Base-by-base conservation (phyloP, 352 stramenopile genomes). In the Plasmopara halstedii region DNA sequence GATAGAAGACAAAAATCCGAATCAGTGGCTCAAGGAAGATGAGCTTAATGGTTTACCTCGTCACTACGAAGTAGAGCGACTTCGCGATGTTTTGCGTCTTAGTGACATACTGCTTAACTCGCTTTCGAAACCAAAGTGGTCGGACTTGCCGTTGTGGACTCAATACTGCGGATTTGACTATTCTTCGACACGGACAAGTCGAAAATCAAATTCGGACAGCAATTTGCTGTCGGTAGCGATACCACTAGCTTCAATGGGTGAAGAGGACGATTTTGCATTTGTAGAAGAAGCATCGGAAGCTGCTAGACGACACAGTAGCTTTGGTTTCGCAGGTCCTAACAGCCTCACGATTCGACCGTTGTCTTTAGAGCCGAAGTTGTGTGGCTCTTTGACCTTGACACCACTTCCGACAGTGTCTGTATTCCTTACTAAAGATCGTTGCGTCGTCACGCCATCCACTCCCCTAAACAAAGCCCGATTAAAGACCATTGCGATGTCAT, bases 251-350 rank as follows among this genome's bases (percentile, higher is more conserved):
- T 17, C 56, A 45, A 45, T 42, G 2, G 43, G 61, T 15, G 68
- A 83, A 47, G 79, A 88, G 42, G 76, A 91, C 29, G 76, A 76
- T 40, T 91, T 91, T 42, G 72, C 79, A 2, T 87, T 91, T 47
- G 69, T 91, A 5, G 79, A 91, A 66, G 79, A 87, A 50, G 68
- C 70, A 22, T 54, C 67, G 0, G 74, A 86, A 47, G 46, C 84
- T 18, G 53, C 70, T 6, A 62, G 74, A 27, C 57, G 72, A 7
- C 80, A 75, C 38, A 86, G 70, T 34, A 86, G 76, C 39, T 73
- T 90, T 54, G 73, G 69, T 10, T 54, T 59, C 42, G 63, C 58
- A 42, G 68, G 63, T n/a, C 48, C 70, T 14, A 56, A 62, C 15
- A 62, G 56, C 11, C 58, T 73, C 4, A 62, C 60, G 29, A 53